Conservation (phyloP, 208 protist genomes). For the Crithidia brevicula region DNA sequence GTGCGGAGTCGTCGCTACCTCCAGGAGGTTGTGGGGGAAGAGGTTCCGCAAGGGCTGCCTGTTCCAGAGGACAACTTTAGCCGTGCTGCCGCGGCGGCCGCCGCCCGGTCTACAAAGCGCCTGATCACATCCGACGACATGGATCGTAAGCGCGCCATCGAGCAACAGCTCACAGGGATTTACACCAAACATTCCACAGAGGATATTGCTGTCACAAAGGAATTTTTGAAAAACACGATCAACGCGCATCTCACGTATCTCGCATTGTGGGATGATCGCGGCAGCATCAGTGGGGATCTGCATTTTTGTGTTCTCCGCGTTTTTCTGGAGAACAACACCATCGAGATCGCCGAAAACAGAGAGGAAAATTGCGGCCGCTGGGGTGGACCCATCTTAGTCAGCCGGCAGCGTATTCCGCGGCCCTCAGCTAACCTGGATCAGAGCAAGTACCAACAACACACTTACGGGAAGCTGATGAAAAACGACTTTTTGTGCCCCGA, state of each 20-base stretch:
- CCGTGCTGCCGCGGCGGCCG: conserved; percentile 19
- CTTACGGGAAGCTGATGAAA: conserved; percentile 88
- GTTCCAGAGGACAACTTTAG: conserved; percentile 60
- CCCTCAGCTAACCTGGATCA: conserved; percentile 42
- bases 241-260: conserved; percentile 88
- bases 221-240: conserved; percentile 88
- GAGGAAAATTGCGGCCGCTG: conserved; percentile 76
- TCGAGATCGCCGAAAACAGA: conserved; percentile 78
- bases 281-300: conserved; percentile 79
- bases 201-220: conserved; percentile 80
- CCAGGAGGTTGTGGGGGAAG: conserved; percentile 47
- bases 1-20: conserved; percentile 76
- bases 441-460: conserved; percentile 82
- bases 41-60: conserved; percentile 40
- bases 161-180: conserved; percentile 88
- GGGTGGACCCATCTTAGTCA: conserved; percentile 70
- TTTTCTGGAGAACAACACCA: conserved; percentile 77
- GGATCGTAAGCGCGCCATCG: conserved; percentile 81
- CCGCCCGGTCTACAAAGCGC: conserved; percentile 41
- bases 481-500: conserved; percentile 78
- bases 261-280: conserved; percentile 92
- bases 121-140: conserved; percentile 83
- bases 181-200: conserved; percentile 89
- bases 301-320: conserved; percentile 77
- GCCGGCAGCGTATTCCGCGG: conserved; percentile 75